A percentile compares a stretch with the other conserved stretches of the same genome.
phyloP scores from a whole-genome alignment of 2,329 filamentous ascomycete species.

The Neopestalotiopsis sp. region DNA sequence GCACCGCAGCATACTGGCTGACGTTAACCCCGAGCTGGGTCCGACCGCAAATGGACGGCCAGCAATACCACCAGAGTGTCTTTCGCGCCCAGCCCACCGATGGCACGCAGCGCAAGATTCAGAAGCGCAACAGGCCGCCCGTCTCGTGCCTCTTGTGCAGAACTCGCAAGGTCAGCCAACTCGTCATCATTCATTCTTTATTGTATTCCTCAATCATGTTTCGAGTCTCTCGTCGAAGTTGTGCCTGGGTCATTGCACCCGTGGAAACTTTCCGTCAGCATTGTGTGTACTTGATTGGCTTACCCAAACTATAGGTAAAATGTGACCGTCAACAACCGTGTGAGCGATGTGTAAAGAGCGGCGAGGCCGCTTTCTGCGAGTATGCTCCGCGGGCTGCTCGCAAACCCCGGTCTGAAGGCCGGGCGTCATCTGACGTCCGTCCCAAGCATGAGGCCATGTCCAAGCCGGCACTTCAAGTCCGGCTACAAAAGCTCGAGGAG shows the following conservation, averaged over 20 bases:
- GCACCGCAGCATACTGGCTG: background rate
- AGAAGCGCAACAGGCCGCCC: constrained; percentile 42
- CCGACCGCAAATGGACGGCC: constrained; percentile 34
- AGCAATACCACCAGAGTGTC: constrained; percentile 39
- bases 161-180: constrained; percentile 37
- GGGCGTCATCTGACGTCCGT: constrained; percentile 32
- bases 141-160: constrained; percentile 41
- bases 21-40: constrained; percentile 29
- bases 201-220: background rate
- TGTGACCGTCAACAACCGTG: constrained; percentile 46
- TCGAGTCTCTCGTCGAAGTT: background rate
- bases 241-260: background rate
- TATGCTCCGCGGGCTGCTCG: constrained; percentile 41
- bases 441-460: constrained; percentile 33
- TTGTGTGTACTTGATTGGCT: constrained; percentile 7
- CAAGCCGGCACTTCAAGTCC: constrained; percentile 38
- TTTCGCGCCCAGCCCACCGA: constrained; percentile 41
- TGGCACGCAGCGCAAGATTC: constrained; percentile 40
- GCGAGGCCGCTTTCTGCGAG: constrained; percentile 40
- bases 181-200: background rate
- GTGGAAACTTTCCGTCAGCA: background rate
- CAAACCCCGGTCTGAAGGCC: constrained; percentile 36
- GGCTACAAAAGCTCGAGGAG: constrained; percentile 42
- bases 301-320: constrained; percentile 35
- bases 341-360: constrained; percentile 43